Evolutionary conservation across 306 rosid genomes (phyloP), one percentile per base, ranked within the genome.

Genomic region (Heteromeles arbutifolia): DNA sequence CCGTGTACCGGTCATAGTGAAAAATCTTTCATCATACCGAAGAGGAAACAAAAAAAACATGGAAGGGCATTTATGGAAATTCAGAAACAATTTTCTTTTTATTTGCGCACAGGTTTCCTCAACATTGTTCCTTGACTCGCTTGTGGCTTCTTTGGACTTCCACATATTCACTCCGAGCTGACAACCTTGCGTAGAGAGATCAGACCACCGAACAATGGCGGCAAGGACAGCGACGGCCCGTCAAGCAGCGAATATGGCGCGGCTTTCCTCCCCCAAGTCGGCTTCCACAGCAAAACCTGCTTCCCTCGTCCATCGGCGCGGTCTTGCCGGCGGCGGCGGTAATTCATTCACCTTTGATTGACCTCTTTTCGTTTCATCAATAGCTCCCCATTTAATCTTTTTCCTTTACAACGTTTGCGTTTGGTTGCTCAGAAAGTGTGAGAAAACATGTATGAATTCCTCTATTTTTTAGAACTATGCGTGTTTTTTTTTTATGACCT

Each of bases 321-420:
- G 87, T 52, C 63, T 87, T 52, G 87, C 90, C 73, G 81, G 77
- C 13, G 82, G 77, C 15, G 86, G 81, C 17, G 89, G 91, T 82
- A 80, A 65, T 67, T 34, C 37, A 8, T 6, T 64, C 24, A 37
- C 45, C 62, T 21, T 1, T 18, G 1, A 8, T 57, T 25, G 8
- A 52, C 61, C 44, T n/a, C 44, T 41, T 26, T 12, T 6, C 50
- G 1, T 11, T 67, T 25, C 29, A 11, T 26, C 26, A 25, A 7
- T 8, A 37, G 4, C 48, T 24, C 29, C 11, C 29, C 25, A 13
- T 25, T 65, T 67, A 21, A 45, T 25, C 41, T 24, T 70, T 18
- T 22, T 24, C 19, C n/a, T 74, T 37, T n/a, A 34, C 1, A 28
- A n/a, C 28, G 10, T 37, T 37, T 37, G 9, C 2, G 29, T 73